Evolutionary conservation across 1,284 basidiomycete genomes (phyloP).

Genomic region (Ganoderma leucocontextum): DNA sequence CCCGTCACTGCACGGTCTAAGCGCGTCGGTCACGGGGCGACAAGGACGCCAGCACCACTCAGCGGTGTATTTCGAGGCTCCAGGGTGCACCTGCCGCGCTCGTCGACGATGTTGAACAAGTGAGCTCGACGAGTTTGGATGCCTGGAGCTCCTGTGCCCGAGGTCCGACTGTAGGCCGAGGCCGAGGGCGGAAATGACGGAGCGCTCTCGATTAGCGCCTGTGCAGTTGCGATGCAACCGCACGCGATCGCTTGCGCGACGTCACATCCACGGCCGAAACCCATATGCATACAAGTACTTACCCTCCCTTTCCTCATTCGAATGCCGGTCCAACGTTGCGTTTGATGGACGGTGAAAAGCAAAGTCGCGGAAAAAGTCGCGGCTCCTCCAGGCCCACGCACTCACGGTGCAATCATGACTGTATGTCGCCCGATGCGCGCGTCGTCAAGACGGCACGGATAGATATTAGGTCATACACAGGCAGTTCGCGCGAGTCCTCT

Average conservation of each 20-base stretch:
- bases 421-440: conserved; percentile 7
- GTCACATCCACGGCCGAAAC: no score
- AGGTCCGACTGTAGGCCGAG: not conserved
- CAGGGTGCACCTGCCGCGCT: not conserved
- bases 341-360: not conserved
- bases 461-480: conserved; percentile 8
- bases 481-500: conserved; percentile 12
- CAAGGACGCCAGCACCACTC: not conserved
- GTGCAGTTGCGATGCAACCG: not conserved
- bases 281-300: no score
- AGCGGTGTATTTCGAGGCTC: not conserved
- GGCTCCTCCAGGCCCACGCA: not conserved
- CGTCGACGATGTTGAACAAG: not conserved
- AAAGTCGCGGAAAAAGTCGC: not conserved
- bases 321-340: not conserved
- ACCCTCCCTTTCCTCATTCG: not conserved
- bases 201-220: not conserved
- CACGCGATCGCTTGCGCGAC: not conserved
- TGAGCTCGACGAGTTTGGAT: conserved; percentile 5
- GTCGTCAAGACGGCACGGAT: conserved; percentile 32
- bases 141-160: not conserved
- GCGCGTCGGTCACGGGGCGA: conserved; percentile 1
- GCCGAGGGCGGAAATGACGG: not conserved
- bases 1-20: not conserved
- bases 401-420: conserved; percentile 12